Percentiles rank a stretch among this genome's conserved stretches.
phyloP scores from a whole-genome alignment of 352 stramenopile genomes.

The Elongisporangium undulatum region DNA sequence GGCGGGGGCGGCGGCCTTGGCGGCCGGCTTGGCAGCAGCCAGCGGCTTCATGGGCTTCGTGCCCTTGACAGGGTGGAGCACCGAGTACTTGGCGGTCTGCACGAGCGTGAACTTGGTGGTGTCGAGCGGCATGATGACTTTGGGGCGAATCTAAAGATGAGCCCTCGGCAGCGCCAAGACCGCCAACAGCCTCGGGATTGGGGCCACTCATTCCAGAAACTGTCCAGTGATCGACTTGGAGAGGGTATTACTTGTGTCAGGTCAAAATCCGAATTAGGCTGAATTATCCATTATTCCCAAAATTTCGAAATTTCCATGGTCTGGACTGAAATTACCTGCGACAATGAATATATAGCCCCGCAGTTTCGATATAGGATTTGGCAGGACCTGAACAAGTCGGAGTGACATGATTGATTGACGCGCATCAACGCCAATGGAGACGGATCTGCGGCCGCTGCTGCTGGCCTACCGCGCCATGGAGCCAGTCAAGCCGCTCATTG shows the following conservation, averaged over 20 bases:
- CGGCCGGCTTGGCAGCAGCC: slow-evolving; percentile 23
- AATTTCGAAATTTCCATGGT: background rate
- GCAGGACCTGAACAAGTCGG: background rate
- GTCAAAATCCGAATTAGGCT: background rate
- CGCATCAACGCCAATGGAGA: background rate
- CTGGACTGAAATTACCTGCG: background rate
- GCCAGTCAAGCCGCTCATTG: slow-evolving; percentile 38
- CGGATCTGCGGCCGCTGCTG: slow-evolving; percentile 29
- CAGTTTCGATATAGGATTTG: background rate
- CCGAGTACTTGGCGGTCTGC: slow-evolving; percentile 64
- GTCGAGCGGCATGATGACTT: slow-evolving; percentile 30
- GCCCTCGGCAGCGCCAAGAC: background rate
- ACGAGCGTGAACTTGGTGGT: slow-evolving; percentile 58
- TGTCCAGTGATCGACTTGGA: background rate
- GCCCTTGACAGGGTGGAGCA: slow-evolving; percentile 49
- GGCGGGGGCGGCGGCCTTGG: slow-evolving; percentile 22
- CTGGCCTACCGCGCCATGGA: slow-evolving; percentile 66
- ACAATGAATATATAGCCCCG: background rate
- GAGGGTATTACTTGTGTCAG: background rate
- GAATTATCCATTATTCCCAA: background rate
- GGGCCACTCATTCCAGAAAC: background rate
- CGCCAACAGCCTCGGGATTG: background rate
- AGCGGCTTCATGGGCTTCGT: slow-evolving; percentile 60
- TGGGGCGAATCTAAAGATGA: background rate
- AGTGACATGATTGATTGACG: background rate